Base-by-base conservation (phyloP, 2,329 filamentous ascomycete species). In the Colletotrichum gloeosporioides region DNA sequence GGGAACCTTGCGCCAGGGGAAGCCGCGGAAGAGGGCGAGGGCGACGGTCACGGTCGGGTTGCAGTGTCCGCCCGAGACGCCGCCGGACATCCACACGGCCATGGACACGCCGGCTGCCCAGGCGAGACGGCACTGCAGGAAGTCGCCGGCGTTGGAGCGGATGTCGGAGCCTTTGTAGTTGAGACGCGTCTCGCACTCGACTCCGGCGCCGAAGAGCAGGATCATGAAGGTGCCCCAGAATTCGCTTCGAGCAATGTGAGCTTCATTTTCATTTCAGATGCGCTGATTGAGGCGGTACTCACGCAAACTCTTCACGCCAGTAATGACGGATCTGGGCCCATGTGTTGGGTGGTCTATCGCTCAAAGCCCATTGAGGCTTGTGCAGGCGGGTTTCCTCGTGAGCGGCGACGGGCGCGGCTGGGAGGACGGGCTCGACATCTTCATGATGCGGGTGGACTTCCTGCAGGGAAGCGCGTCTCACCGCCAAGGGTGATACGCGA, bases 41-140 rank as follows among this genome's bases (percentile, higher is more conserved):
- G 81, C 81, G 16, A 86, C 79, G 2, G 84, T 85, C 25, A 86
- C 83, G 3, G 82, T 81, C 13, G 84, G 85, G 55, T 86, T 83
- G 78, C 82, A 82, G 64, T 83, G 82, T 6, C 80, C 82, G 3
- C 81, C 81, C 0, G 81, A 81, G 0, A 82, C 79, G 29, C 81
- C 81, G 4, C 81, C 81, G 1, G 74, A 57, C 70, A 76, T 76
- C 74, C 74, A 76, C 22, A 57, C 74, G 32, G 74, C 74, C 70
- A 76, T 64, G 3, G 70, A 55, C 4, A 76, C 74, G 44, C 74
- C 74, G 5, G 74, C 74, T 4, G 74, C 74, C 74, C 74, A 76
- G 8, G 74, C 74, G 4, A 76, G 64, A 8, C 74, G 74, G 59
- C 74, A 76, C 59, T 76, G 74, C 34, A 76, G 36, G 57, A 73